Percentiles rank a stretch among this genome's conserved stretches.
Conservation (phyloP, 306 rosid genomes). For the Corylus americana region DNA sequence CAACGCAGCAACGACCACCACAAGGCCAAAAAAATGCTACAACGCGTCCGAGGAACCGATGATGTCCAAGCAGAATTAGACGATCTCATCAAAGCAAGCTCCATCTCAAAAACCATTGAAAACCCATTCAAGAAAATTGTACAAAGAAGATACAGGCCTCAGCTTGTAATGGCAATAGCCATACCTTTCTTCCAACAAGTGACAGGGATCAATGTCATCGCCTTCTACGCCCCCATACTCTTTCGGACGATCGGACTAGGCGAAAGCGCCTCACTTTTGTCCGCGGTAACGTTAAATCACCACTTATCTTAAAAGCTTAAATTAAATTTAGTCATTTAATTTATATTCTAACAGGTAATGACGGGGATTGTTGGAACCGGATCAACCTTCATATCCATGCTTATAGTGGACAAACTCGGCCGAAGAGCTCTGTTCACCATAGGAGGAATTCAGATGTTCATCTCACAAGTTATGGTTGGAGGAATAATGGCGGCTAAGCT, state of each 20-base stretch:
- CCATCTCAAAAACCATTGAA: background rate
- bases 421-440: constrained; percentile 7
- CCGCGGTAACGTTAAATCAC: constrained; percentile 1
- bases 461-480: constrained; percentile 9
- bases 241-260: constrained; percentile 23
- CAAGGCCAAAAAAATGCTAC: constrained; percentile 39
- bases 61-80: constrained; percentile 20
- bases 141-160: constrained; percentile 23
- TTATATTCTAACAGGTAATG: too few species aligned
- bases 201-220: constrained; percentile 30
- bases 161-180: constrained; percentile 28
- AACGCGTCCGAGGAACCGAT: constrained; percentile 19
- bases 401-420: constrained; percentile 25
- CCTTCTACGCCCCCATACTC: constrained; percentile 27
- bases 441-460: constrained; percentile 22
- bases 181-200: constrained; percentile 29
- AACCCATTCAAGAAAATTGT: constrained; percentile 13
- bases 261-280: constrained; percentile 23
- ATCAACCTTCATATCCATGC: constrained; percentile 26
- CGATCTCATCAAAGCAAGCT: constrained; percentile 20
- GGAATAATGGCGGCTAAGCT: constrained; percentile 4
- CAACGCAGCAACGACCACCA: constrained; percentile 35
- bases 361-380: constrained; percentile 15
- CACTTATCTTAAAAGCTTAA: too few species aligned
- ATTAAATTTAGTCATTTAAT: too few species aligned